Base-by-base conservation (phyloP, 768 basidiomycete genomes). In the Lactarius pseudohatsudake region DNA sequence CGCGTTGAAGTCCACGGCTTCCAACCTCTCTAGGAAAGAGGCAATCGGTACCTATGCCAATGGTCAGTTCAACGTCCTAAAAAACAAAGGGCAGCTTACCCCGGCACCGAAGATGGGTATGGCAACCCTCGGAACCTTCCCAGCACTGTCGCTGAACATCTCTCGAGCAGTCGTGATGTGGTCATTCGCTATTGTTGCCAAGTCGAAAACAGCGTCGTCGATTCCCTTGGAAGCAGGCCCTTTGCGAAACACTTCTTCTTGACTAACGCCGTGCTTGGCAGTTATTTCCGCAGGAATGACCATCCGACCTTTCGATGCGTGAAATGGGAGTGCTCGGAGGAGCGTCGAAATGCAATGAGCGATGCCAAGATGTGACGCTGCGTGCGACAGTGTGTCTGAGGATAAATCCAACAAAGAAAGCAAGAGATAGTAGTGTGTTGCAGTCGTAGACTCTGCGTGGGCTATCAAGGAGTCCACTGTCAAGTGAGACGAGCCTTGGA, bases 241-340 rank as follows among this genome's bases (percentile, higher is more conserved):
- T 38, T 78, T 77, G 54, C 85, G 81, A 72, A 92, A 87, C 18
- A 94, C 86, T 18, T 91, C 88, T 74, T 95, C 91, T 75, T 93
- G 91, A 68, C 80, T 84, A 22, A 94, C 88, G 22, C 85, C 84
- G 70, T 92, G 89, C 68, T 82, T 87, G 50, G 90, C 88, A 16
- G 91, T 91, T 63, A 94, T 84, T 72, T 93, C 92, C 30, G 89
- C 87, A 13, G 92, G 93, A 41, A 95, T 87, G 28, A 89, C 82
- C 79, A 92, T 85, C 67, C 82, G 81, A 47, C 91, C 85, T 56
- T 86, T 82, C 57, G 84, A 84, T 16, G 86, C 87, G 74, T 94
- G 92, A 72, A 84, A 93, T 11, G 92, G 89, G 38, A 94, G 78
- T 7, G 86, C 88, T 53, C 92, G 86, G 61, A 95, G 80, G 64